Evolutionary conservation across 73 alveolate genomes (phyloP), one percentile per base, ranked within the genome.

Genomic region (Paramecium biaurelia): DNA sequence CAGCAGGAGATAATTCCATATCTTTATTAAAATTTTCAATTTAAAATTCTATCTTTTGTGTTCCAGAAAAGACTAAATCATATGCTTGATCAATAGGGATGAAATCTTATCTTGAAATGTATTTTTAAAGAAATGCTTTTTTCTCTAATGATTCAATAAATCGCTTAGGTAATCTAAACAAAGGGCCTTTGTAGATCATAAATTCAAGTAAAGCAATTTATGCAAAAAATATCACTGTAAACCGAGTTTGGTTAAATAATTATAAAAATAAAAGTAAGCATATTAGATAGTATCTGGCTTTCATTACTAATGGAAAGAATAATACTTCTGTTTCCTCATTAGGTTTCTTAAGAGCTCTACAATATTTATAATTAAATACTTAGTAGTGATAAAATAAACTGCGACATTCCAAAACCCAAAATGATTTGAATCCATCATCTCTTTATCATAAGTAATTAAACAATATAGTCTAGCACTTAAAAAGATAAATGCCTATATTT

Each of bases 51-150:
- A 72, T 35, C 35, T 42, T 32, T 38, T 72, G 5, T 28, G 86
- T 72, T 32, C 63, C 86, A 4, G 26, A 72, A 72, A 72, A 72
- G 1, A 32, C 58, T 9, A 72, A 23, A 23, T 72, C 86, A 15
- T 34, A 72, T 15, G 63, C 86, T 35, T 72, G 34, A 34, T 72
- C 86, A 72, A 35, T 15, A 34, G 58, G 63, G 8, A 72, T 38
- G 37, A 72, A 72, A 72, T 72, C 59, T 37, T 72, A n/a, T 72
- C 86, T 72, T 72, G 28, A 72, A 35, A 72, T 42, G 38, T 4
- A 72, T 37, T 38, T 72, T 72, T 15, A 32, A 9, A 38, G 32
- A 9, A 72, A 21, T 7, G 49, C 53, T 32, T 72, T 34, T 11
- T 32, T 35, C 38, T 72, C 86, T 3, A 72, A 32, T 34, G 32